Base-by-base conservation (phyloP, 2,329 filamentous ascomycete species). In the Paraphaeosphaeria sporulosa region DNA sequence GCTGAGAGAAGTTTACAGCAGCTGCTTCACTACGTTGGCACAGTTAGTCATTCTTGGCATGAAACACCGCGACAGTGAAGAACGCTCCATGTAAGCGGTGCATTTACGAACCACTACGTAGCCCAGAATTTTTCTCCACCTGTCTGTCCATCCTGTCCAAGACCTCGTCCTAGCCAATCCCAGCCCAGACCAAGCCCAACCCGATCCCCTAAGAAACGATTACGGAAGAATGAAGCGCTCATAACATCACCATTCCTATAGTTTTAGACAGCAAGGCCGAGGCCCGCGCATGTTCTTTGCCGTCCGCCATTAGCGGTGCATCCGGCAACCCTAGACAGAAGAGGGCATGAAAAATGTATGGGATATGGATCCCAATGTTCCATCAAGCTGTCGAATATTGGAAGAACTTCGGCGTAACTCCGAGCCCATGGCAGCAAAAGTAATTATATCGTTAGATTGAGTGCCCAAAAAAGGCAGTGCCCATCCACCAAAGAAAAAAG, bases 201-300 rank as follows among this genome's bases (percentile, higher is more conserved):
- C 44, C 10, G 13, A 47, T 40, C 17, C 38, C 38, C 27, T 49
- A 32, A 50, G 38, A 21, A 2, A 8, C 5, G 30, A 57, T 57
- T 40, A 32, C 49, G 46, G 32, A 42, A 49, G 30, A 42, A 32
- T 30, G 38, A 42, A 50, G 46, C 25, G 54, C 54, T 57, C 54
- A 32, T 57, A 49, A 57, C 44, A 49, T 57, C 54, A 32, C 50
- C 19, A 32, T 48, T 19, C 53, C n/a, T 34, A 36, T 36, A 32
- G 30, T 55, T 38, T 38, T 30, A 27, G 7, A 36, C 15, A 44
- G 3, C 32, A 9, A 42, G 51, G 34, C 46, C 43, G 34, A 57
- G 34, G 23, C 44, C 43, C 13, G 10, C 15, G 21, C 21, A 7
- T 36, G 5, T 21, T 42, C 36, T 57, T 50, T 34, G 46, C 27